These are phyloP conservation scores for Trichaptum fuscoviolaceum DNA, from an alignment of 768 basidiomycete species.

Conservation along the genomic window DNA sequence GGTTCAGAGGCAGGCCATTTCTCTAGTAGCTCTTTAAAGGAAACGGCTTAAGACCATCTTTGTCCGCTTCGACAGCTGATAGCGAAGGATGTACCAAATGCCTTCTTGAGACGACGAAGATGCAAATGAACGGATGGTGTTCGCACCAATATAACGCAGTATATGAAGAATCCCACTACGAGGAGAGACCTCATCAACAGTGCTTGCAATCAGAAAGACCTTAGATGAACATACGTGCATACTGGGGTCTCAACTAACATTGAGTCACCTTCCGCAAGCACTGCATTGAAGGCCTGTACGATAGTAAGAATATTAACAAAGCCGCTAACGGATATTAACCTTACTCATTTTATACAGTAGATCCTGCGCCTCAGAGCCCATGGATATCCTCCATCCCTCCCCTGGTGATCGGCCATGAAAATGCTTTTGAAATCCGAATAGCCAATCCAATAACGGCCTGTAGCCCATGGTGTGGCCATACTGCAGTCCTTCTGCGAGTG, in stretches of 20 bases:
- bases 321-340: background rate
- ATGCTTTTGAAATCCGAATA: slow-evolving; percentile 62
- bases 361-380: slow-evolving; percentile 88
- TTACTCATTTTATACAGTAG: slow-evolving; percentile 71
- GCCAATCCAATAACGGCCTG: slow-evolving; percentile 59
- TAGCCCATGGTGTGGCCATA: slow-evolving; percentile 72
- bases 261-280: slow-evolving; percentile 78
- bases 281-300: slow-evolving; percentile 56
- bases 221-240: slow-evolving; percentile 48
- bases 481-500: slow-evolving; percentile 67
- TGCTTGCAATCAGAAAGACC: background rate
- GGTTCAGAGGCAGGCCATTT: slow-evolving; percentile 68
- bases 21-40: slow-evolving; percentile 59
- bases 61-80: slow-evolving; percentile 74
- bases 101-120: background rate
- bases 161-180: slow-evolving; percentile 62
- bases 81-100: slow-evolving; percentile 4
- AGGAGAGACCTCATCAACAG: slow-evolving; percentile 6
- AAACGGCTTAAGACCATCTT: slow-evolving; percentile 58
- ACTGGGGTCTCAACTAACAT: slow-evolving; percentile 80
- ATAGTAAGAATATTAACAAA: background rate
- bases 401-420: slow-evolving; percentile 57
- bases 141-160: slow-evolving; percentile 49
- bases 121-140: slow-evolving; percentile 46
- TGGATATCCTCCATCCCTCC: slow-evolving; percentile 63